Conservation (phyloP, 2,329 filamentous ascomycete genomes). For the Exophiala sp. region DNA sequence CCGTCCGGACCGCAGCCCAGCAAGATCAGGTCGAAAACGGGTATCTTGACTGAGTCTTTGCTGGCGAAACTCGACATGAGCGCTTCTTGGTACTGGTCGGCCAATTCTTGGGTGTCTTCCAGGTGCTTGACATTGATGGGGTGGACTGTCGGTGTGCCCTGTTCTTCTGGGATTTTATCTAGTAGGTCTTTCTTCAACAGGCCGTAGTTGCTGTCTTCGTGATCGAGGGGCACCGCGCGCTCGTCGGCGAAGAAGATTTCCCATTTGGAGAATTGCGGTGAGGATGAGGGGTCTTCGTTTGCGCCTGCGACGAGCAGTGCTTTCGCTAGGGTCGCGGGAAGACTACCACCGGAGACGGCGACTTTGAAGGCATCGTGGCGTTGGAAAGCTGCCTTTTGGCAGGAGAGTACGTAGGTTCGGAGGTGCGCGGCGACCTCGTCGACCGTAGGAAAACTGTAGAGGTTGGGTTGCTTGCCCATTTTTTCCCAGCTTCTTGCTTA, state of each 20-base stretch:
- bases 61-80: conserved; percentile 83
- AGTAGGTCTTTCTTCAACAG: conserved; percentile 84
- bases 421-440: conserved; percentile 71
- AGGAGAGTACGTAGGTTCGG: conserved; percentile 75
- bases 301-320: conserved; percentile 61
- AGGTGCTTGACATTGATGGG: conserved; percentile 67
- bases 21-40: conserved; percentile 90
- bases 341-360: conserved; percentile 87
- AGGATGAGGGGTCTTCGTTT: conserved; percentile 14
- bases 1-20: conserved; percentile 94
- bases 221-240: conserved; percentile 85
- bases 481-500: background rate
- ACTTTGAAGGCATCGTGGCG: conserved; percentile 86
- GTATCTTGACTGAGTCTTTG: conserved; percentile 88
- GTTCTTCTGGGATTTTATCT: conserved; percentile 72
- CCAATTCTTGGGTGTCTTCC: conserved; percentile 82
- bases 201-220: conserved; percentile 90
- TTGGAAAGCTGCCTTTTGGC: conserved; percentile 72
- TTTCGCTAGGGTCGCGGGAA: conserved; percentile 82
- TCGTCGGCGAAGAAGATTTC: conserved; percentile 99
- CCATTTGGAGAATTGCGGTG: conserved; percentile 74
- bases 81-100: conserved; percentile 86
- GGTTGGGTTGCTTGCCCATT: conserved; percentile 51
- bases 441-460: conserved; percentile 74
- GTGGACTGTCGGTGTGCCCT: conserved; percentile 68